Base-by-base conservation (phyloP, 192 early-diverging fungal genomes). In the Gamsiella multidivaricata region DNA sequence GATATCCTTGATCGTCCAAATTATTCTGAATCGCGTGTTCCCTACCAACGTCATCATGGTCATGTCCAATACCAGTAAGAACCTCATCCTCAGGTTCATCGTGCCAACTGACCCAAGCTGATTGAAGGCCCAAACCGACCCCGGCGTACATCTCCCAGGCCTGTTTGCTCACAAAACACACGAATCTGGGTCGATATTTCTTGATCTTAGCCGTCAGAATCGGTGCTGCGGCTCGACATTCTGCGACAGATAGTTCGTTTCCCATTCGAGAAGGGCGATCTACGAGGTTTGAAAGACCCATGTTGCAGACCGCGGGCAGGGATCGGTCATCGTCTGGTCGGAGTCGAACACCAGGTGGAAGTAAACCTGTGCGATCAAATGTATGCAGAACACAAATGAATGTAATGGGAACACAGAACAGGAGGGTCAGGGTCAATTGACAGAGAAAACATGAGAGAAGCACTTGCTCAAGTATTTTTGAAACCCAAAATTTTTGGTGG, bases 101-200 rank as follows among this genome's bases (percentile, higher is more conserved):
- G 42, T 58, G 50, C 74, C 74, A 78, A 5, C 65, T 63, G 1
- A 78, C 61, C 74, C 74, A 78, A 0, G 65, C 74, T 9, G 74
- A 64, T 37, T 78, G 74, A 2, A 78, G 47, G 0, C 74, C 74
- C 10, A 78, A 49, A 8, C 74, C 74, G 3, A 78, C 61, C 1
- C 74, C 74, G 1, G 80, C 52, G 70, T 87, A 93, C n/a, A 87
- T 84, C 25, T 89, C 86, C 82, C 87, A 93, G 14, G 87, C 88
- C 12, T 88, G 88, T 54, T 88, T 91, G 50, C 92, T 88, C 14
- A 93, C 85, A 79, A 92, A 93, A 53, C 88, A 90, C 0, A 88
- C 83, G 54, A 90, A 82, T 41, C 80, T 79, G 9, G 92, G 92
- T 32, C 74, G 79, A 31, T 85, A 83, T 23, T 73, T 71, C 10